phyloP scores from a whole-genome alignment of 169 alveolate species.

The Cryptosporidium xiaoi region DNA sequence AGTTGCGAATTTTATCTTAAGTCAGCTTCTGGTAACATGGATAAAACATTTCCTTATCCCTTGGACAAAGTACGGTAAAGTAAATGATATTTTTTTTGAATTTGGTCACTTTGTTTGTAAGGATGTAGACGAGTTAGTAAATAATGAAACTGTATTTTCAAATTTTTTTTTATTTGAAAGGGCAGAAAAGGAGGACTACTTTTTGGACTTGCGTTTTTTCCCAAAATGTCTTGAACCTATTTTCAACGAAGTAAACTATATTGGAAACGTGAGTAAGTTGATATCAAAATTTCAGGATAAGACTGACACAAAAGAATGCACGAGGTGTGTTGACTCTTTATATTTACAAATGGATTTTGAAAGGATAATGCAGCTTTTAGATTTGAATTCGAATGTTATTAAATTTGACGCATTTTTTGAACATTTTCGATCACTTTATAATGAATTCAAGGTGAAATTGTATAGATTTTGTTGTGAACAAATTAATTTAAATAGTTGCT shows the following conservation, averaged over 20 bases:
- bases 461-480: constrained; percentile 10
- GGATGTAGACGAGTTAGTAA: not conserved
- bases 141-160: not conserved
- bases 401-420: not conserved
- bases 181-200: not conserved
- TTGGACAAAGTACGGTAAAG: constrained; percentile 25
- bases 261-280: constrained; percentile 16
- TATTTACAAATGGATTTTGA: not conserved
- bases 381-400: not conserved
- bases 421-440: not conserved
- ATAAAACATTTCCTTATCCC: constrained; percentile 21
- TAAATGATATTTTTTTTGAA: constrained; percentile 23
- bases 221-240: constrained; percentile 14
- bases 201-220: not conserved
- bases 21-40: constrained; percentile 44
- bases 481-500: not conserved
- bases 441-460: not conserved
- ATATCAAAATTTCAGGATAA: not conserved
- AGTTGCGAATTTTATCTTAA: constrained; percentile 22
- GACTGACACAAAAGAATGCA: not conserved
- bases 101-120: constrained; percentile 1
- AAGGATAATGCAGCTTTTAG: not conserved
- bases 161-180: not conserved
- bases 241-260: constrained; percentile 19
- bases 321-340: not conserved